Evolutionary conservation across 768 basidiomycete species (phyloP), one percentile per base, ranked within the genome.

Genomic region (Fistulinella prunicolor): DNA sequence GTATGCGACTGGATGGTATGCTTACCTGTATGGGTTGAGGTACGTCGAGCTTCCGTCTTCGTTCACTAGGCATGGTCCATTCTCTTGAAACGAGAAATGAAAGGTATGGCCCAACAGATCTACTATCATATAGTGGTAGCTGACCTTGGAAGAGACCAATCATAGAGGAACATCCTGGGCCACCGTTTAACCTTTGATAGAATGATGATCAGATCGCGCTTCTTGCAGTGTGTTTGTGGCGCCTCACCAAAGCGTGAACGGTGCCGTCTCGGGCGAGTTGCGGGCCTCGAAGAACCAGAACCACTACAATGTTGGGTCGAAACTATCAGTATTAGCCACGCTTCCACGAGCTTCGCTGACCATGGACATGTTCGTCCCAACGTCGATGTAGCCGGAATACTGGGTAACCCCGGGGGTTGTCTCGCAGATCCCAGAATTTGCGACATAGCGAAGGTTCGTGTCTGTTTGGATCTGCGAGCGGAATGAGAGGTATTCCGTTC

Each of bases 241-340:
- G 39, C 23, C 63, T 34, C 48, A 80, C 83, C 84, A 86, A 20
- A 85, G 69, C 2, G 82, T 82, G 56, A 86, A 80, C 0, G 83
- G 83, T 0, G 83, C 82, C 2, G 73, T 81, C 41, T 82, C 78
- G 0, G 83, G 80, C 3, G 72, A 67, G 24, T 77, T 65, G 13
- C 85, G 73, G 3, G 84, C 75, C 51, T 81, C 85, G 44, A 86
- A 86, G 63, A 85, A 86, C 81, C 83, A 86, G 58, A 85, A 86
- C 81, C 81, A 85, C 83, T 83, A 44, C 32, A 28, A 28, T 28
- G 10, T 13, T 36, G 42, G 32, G 24, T 10, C 16, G 9, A 38
- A 7, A 19, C 17, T 21, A 34, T 63, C 4, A 62, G 38, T 14
- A 28, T 8, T 13, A 13, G n/a, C 9, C 3, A 32, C 13, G 26